Percentiles rank a stretch among this genome's conserved stretches.
Conservation (phyloP, 2,329 filamentous ascomycete genomes). For the Onygena corvina region DNA sequence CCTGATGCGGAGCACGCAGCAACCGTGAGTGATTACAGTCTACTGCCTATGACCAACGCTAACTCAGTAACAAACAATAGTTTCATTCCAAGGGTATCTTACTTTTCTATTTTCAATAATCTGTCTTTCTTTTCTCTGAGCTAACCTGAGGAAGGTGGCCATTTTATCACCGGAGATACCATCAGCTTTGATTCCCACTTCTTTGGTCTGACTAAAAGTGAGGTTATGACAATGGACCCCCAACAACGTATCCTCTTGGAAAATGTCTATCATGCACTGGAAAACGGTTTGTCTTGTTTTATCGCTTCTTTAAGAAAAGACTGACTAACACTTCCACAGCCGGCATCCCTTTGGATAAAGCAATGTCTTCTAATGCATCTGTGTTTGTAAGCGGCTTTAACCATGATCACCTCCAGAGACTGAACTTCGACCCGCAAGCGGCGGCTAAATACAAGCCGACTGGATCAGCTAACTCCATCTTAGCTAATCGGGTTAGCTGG, state of each 20-base stretch:
- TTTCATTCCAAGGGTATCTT: slow-evolving; percentile 3
- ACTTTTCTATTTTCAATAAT: background rate
- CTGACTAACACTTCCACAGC: slow-evolving; percentile 9
- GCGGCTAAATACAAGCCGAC: slow-evolving; percentile 12
- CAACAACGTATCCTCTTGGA: slow-evolving; percentile 17
- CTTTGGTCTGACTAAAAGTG: slow-evolving; percentile 13
- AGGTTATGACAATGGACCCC: slow-evolving; percentile 16
- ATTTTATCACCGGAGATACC: slow-evolving; percentile 14
- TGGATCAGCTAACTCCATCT: slow-evolving; percentile 14
- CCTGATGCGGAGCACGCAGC: slow-evolving; percentile 27
- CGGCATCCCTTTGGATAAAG: slow-evolving; percentile 14
- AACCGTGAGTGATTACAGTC: slow-evolving; percentile 18
- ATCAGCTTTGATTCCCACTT: slow-evolving; percentile 15
- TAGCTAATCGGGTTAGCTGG: slow-evolving; percentile 22
- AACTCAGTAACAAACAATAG: background rate
- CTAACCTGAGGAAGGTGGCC: slow-evolving; percentile 9
- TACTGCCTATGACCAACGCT: background rate
- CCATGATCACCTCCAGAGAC: slow-evolving; percentile 13
- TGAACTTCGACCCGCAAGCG: slow-evolving; percentile 13
- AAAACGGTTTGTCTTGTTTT: slow-evolving; percentile 15
- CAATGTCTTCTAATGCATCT: slow-evolving; percentile 15
- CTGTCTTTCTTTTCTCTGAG: background rate
- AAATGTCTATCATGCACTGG: slow-evolving; percentile 17
- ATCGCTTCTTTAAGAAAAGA: background rate
- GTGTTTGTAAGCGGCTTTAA: slow-evolving; percentile 16